Evolutionary conservation across 768 basidiomycete species (phyloP).

Genomic region (Bullera alba): DNA sequence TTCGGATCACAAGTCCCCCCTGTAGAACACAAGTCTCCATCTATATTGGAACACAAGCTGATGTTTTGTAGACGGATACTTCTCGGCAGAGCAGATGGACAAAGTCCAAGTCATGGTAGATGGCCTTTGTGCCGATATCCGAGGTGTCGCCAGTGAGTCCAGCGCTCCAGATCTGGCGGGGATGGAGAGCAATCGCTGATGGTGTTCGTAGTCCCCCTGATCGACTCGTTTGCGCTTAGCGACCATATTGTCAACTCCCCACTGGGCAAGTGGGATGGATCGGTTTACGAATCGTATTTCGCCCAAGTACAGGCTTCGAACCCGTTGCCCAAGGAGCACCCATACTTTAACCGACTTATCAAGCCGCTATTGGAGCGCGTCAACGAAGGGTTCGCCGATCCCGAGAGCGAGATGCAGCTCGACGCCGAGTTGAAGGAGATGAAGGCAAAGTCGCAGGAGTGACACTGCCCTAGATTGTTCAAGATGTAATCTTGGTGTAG

Average conservation of each 20-base stretch:
- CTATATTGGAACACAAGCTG: neutral
- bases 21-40: too few relatives aligned
- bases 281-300: constrained; percentile 50
- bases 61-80: constrained; percentile 41
- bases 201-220: constrained; percentile 30
- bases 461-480: neutral
- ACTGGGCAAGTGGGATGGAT: constrained; percentile 48
- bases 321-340: constrained; percentile 47
- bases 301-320: constrained; percentile 48
- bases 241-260: constrained; percentile 49
- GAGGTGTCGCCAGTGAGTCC: constrained; percentile 40
- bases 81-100: constrained; percentile 39
- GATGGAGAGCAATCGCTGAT: neutral
- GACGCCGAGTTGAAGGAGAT: constrained; percentile 41
- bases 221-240: constrained; percentile 44
- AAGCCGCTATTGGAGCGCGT: constrained; percentile 48
- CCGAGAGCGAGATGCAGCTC: constrained; percentile 44
- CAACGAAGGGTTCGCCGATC: constrained; percentile 42
- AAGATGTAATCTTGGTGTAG: too few relatives aligned
- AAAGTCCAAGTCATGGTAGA: constrained; percentile 38
- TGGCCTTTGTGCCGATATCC: constrained; percentile 35
- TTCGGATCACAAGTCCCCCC: too few relatives aligned
- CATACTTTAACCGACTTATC: constrained; percentile 50
- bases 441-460: constrained; percentile 21
- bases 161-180: neutral